Conservation (phyloP, 352 stramenopile species). For the Vaucheria bursata region DNA sequence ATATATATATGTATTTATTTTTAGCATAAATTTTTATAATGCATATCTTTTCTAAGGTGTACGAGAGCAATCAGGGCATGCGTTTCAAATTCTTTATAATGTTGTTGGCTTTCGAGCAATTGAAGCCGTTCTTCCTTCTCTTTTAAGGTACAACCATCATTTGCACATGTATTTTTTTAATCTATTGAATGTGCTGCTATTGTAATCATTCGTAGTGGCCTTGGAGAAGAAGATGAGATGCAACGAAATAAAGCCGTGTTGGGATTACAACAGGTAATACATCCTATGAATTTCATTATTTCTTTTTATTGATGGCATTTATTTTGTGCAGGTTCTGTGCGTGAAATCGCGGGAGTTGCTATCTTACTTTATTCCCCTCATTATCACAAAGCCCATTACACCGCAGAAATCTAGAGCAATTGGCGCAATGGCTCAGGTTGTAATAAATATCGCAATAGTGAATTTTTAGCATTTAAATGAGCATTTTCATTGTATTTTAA, state of each 20-base stretch:
- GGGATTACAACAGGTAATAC: conserved; percentile 80
- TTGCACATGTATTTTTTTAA: conserved; percentile 78
- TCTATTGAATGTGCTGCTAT: too few relatives aligned
- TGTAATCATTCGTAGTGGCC: too few relatives aligned
- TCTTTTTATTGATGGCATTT: too few relatives aligned
- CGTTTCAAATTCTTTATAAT: conserved; percentile 92
- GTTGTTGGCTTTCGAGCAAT: conserved; percentile 87
- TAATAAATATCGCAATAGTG: too few relatives aligned
- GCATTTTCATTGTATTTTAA: too few relatives aligned
- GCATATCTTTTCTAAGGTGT: too few relatives aligned
- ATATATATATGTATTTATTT: not conserved
- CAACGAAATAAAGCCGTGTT: conserved; percentile 68
- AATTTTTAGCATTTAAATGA: too few relatives aligned
- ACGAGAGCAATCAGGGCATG: conserved; percentile 80
- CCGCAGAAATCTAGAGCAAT: conserved; percentile 76
- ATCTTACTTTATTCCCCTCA: conserved; percentile 88
- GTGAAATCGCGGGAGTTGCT: conserved; percentile 91
- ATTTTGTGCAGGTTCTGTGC: conserved; percentile 61
- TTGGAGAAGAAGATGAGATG: conserved; percentile 20
- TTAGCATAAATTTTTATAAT: too few relatives aligned
- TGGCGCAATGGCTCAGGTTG: conserved; percentile 76
- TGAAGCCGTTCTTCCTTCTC: conserved; percentile 89
- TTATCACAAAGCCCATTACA: conserved; percentile 82
- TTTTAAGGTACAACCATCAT: conserved; percentile 76
- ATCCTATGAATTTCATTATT: too few relatives aligned